Conservation (phyloP, 106 monocot species). For the Cymbidium sinense region DNA sequence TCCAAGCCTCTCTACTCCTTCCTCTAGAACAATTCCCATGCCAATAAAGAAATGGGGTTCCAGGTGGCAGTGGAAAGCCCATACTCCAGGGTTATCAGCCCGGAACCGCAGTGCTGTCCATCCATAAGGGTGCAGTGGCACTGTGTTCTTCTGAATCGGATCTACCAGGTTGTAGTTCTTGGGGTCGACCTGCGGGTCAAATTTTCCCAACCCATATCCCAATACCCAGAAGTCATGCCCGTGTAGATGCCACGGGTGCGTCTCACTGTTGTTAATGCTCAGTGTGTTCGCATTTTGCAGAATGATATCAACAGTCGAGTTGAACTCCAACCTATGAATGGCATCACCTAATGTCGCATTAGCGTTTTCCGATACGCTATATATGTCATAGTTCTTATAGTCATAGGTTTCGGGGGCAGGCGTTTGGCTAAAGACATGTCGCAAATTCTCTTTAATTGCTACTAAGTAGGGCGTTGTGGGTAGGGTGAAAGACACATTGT, state of each 20-base stretch:
- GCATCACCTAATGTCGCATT: conserved; percentile 27
- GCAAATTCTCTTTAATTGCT: conserved; percentile 35
- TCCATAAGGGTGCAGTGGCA: conserved; percentile 58
- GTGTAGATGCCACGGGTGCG: conserved; percentile 99
- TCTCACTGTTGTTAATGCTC: conserved; percentile 66
- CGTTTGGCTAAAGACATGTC: conserved; percentile 26
- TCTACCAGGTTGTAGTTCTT: conserved; percentile 56
- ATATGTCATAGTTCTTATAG: conserved; percentile 19
- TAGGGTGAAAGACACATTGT: conserved; percentile 67
- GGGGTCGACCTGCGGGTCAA: conserved; percentile 40
- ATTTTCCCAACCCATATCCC: conserved; percentile 66
- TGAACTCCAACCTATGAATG: conserved; percentile 47
- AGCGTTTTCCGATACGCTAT: not conserved
- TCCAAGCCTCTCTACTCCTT: conserved; percentile 56
- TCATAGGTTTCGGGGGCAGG: conserved; percentile 61
- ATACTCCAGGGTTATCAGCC: conserved; percentile 79
- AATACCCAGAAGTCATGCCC: conserved; percentile 98
- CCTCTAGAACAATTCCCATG: conserved; percentile 79
- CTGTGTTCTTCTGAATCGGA: conserved; percentile 89
- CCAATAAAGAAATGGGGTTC: conserved; percentile 91
- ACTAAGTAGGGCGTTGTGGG: conserved; percentile 75
- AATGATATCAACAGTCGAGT: conserved; percentile 69
- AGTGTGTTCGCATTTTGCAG: conserved; percentile 86
- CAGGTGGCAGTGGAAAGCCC: conserved; percentile 93
- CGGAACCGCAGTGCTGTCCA: conserved; percentile 84